These are phyloP conservation scores for Brettanomyces naardenensis DNA, from an alignment of 805 yeast genomes.

Conservation along the genomic window DNA sequence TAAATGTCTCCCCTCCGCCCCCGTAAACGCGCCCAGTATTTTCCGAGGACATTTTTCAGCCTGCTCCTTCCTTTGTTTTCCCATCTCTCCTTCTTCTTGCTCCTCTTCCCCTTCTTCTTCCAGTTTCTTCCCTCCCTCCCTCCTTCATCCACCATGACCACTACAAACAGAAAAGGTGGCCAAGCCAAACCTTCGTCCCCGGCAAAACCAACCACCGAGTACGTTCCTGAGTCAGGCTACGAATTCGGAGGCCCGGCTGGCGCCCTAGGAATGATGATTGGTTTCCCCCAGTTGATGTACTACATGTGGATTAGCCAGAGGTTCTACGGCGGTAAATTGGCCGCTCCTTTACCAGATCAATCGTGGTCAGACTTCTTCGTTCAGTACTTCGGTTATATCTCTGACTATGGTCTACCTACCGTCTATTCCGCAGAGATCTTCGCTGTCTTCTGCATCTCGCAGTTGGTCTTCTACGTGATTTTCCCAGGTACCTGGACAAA, in stretches of 20 bases:
- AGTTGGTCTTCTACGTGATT: slow-evolving; percentile 66
- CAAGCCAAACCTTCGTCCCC: too few relatives aligned
- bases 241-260: slow-evolving; percentile 95
- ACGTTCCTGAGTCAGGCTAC: too few relatives aligned
- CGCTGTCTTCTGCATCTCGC: slow-evolving; percentile 58
- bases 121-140: neutral
- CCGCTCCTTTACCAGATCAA: slow-evolving; percentile 56
- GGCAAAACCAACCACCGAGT: too few relatives aligned
- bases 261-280: slow-evolving; percentile 82
- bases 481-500: slow-evolving; percentile 93
- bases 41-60: too few relatives aligned
- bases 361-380: slow-evolving; percentile 40
- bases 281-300: slow-evolving; percentile 91
- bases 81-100: neutral
- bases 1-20: too few relatives aligned
- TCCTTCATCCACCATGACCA: neutral
- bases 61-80: too few relatives aligned
- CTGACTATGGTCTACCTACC: slow-evolving; percentile 52
- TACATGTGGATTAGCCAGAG: slow-evolving; percentile 92
- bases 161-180: too few relatives aligned
- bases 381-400: slow-evolving; percentile 37
- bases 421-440: slow-evolving; percentile 61
- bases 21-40: too few relatives aligned
- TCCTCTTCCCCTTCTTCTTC: neutral
- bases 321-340: slow-evolving; percentile 67